Base-by-base conservation (phyloP, 2,329 filamentous ascomycete species). In the Ceratocystis colombiana region DNA sequence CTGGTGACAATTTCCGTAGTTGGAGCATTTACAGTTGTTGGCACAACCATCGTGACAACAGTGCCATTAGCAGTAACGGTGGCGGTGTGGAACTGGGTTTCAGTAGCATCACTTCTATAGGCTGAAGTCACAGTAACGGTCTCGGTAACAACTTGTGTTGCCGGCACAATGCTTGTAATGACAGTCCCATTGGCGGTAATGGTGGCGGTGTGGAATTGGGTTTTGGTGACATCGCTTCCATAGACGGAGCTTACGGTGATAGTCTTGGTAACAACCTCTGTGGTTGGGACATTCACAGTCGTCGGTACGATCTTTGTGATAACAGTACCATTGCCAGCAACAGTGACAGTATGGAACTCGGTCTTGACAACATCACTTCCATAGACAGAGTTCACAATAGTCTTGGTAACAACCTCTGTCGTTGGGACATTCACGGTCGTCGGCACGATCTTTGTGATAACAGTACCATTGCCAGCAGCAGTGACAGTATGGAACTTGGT, bases 1-100 rank as follows among this genome's bases (percentile, higher is more conserved):
- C 17, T 20, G 25, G 25, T 30, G 33, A 61, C 44, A 20, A 68
- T 62, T 0, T 69, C 44, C 1, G 64, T 69, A 33, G 68, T 67
- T 15, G 68, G 62, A 64, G 63, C n/a, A 69, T 69, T 30, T 6
- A 57, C 10, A 17, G 22, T 57, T 17, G 50, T 57, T 6, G 50
- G 50, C 5, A 57, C 50, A 30, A 57, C 5, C 8, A 28, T 28
- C 15, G 50, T 57, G 25, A 61, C 22, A 4, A 64, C 20, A 6
- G 50, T 61, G 28, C 65, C 61, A 25, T 46, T 41, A 22, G 55
- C 28, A 41, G 65, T 67, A 20, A 48, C 20, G 7, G 65, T 67
- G 17, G 61, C 46, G 25, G 64, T 66, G 28, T 66, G 15, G 25
- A 37, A 46, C 41, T 25, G 10, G 15, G 45, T 48, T 30, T 57